Evolutionary conservation across 2,329 filamentous ascomycete species (phyloP).

Genomic region (Diplodia sapinea): DNA sequence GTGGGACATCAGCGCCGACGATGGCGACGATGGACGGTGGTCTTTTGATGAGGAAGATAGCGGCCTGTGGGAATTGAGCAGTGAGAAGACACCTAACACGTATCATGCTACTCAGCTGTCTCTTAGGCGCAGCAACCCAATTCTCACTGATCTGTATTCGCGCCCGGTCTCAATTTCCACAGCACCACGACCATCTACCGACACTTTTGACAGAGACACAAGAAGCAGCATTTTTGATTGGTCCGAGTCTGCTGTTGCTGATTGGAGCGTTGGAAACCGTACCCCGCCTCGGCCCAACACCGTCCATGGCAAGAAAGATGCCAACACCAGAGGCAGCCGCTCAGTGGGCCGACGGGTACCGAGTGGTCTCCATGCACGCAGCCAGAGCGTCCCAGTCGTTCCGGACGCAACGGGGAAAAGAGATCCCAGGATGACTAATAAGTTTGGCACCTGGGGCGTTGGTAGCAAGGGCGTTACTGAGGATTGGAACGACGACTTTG

Average conservation of each 20-base stretch:
- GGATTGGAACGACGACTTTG: slow-evolving; percentile 90
- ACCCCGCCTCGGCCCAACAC: slow-evolving; percentile 72
- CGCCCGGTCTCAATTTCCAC: slow-evolving; percentile 36
- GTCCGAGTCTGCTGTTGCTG: slow-evolving; percentile 67
- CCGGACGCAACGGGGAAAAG: slow-evolving; percentile 64
- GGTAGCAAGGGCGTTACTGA: slow-evolving; percentile 81
- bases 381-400: slow-evolving; percentile 77
- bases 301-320: slow-evolving; percentile 76
- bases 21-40: slow-evolving; percentile 50
- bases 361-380: slow-evolving; percentile 74
- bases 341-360: slow-evolving; percentile 70
- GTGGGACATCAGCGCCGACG: slow-evolving; percentile 48
- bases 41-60: slow-evolving; percentile 47
- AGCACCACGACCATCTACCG: slow-evolving; percentile 32
- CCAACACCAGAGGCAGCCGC: slow-evolving; percentile 73
- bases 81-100: slow-evolving; percentile 42
- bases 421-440: slow-evolving; percentile 63
- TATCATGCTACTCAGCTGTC: slow-evolving; percentile 42
- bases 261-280: slow-evolving; percentile 65
- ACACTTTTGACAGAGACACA: slow-evolving; percentile 49
- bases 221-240: slow-evolving; percentile 78
- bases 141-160: slow-evolving; percentile 40
- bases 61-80: slow-evolving; percentile 49
- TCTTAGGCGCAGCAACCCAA: slow-evolving; percentile 43
- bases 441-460: slow-evolving; percentile 82